Conservation (phyloP, 305 asterid species). For the Fraxinus sp. region DNA sequence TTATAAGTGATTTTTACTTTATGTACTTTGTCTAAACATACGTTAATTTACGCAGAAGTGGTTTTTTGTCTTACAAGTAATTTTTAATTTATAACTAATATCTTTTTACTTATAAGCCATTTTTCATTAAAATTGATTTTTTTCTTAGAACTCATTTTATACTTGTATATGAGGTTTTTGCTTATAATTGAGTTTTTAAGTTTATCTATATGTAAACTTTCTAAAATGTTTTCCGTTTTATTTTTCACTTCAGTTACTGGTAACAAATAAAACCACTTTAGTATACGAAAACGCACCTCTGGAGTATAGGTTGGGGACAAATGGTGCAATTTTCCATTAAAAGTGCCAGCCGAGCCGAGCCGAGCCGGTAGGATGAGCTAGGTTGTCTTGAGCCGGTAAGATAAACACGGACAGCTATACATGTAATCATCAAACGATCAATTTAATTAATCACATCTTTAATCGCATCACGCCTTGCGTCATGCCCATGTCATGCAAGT, state of each 20-base stretch:
- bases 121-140: not conserved
- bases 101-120: not conserved
- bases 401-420: slow-evolving; percentile 40
- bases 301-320: not conserved
- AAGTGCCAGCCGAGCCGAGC: slow-evolving; percentile 16
- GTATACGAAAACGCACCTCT: not conserved
- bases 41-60: too few species aligned
- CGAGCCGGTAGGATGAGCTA: slow-evolving; percentile 24
- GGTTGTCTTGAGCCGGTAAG: slow-evolving; percentile 42
- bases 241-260: not conserved
- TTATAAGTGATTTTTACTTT: too few species aligned
- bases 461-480: slow-evolving; percentile 22
- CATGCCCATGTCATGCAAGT: slow-evolving; percentile 29
- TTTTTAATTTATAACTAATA: too few species aligned
- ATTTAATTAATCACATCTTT: slow-evolving; percentile 28
- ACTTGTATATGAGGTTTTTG: not conserved
- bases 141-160: not conserved
- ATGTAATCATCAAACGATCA: slow-evolving; percentile 29
- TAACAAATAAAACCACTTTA: not conserved
- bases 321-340: not conserved
- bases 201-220: too few species aligned
- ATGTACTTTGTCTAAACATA: too few species aligned
- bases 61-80: too few species aligned
- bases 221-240: not conserved
- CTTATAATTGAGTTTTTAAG: too few species aligned